Evolutionary conservation across 2,329 filamentous ascomycete species (phyloP), one percentile per base, ranked within the genome.

Genomic region (Fusarium mexicanum): DNA sequence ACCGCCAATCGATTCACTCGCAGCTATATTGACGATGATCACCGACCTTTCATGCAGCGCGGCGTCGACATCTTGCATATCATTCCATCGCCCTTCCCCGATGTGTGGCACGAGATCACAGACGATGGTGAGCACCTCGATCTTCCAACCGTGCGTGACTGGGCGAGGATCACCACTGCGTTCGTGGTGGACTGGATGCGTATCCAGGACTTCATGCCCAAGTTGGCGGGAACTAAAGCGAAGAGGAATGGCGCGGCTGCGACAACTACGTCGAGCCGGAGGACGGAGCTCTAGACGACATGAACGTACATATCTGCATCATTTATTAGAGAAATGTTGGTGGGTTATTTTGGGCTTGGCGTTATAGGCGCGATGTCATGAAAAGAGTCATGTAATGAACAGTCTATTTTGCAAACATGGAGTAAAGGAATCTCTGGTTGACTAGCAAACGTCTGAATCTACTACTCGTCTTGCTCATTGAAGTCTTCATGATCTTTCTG

Each of bases 111-210:
- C 84, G 92, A 87, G 3, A 90, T 95, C 78, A 85, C 91, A 1
- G 96, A 99, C 79, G 92, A 98, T 77, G 96, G 91, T 5, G 91
- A 92, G 75, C 93, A 98, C 83, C 84, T 99, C 64, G 94, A 99
- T 81, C 85, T 92, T 75, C 86, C 90, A 14, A 96, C 93, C 0
- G 90, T 95, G 41, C 89, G 93, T 77, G 96, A 99, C 82, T 99
- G 96, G 96, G 90, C 93, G 24, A 91, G 89, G 80, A 91, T 99
- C 55, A 86, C 96, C 12, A 92, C 93, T 2, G 95, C 91, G 0
- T 99, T 98, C 84, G 89, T 91, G 40, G 92, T 93, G 1, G 96
- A 98, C 83, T 98, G 95, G 95, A 90, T 98, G 89, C 95, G 97
- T 75, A 83, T 98, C 69, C 83, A 83, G 29, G 79, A 80, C 11